A percentile compares a stretch with the other conserved stretches of the same genome.
Evolutionary conservation across 805 yeast species (phyloP).

Genomic region (Candida pseudofarinosa): DNA sequence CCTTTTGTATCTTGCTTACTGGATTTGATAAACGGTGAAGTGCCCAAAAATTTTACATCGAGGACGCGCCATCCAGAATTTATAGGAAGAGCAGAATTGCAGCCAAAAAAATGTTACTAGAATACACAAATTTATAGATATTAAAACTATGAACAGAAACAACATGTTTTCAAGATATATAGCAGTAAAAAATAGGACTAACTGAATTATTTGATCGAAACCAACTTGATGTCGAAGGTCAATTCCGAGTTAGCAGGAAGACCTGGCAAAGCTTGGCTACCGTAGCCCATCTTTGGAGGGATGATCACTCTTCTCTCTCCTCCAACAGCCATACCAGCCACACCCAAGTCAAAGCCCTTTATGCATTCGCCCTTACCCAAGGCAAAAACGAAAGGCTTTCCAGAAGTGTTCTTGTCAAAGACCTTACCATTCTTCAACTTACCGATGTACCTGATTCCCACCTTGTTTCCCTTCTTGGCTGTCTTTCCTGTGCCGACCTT

Average conservation of each 20-base stretch:
- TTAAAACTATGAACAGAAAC: not conserved
- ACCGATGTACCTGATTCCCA: slow-evolving; percentile 97
- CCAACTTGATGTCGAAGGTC: slow-evolving; percentile 92
- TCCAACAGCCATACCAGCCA: slow-evolving; percentile 97
- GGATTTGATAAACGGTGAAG: not conserved
- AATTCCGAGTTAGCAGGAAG: slow-evolving; percentile 97
- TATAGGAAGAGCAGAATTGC: not conserved
- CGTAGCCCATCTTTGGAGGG: slow-evolving; percentile 96
- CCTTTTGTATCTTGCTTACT: not conserved
- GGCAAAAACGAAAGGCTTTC: slow-evolving; percentile 89
- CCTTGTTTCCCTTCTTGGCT: slow-evolving; percentile 85
- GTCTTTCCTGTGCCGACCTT: slow-evolving; percentile 80
- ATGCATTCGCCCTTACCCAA: slow-evolving; percentile 98
- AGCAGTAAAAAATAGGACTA: not conserved
- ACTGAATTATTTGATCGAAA: slow-evolving; percentile 66
- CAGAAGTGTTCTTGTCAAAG: slow-evolving; percentile 94
- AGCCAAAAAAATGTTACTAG: not conserved
- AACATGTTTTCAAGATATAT: not conserved
- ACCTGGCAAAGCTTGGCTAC: slow-evolving; percentile 90
- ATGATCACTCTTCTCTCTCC: slow-evolving; percentile 98
- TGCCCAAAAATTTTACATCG: not conserved
- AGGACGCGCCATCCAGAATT: not conserved
- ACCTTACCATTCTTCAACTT: slow-evolving; percentile 94
- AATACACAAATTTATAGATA: not conserved
- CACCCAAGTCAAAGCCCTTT: slow-evolving; percentile 98